These are phyloP conservation scores for Chaetomium sp. DNA, from an alignment of 2,329 filamentous ascomycete species.

Conservation along the genomic window DNA sequence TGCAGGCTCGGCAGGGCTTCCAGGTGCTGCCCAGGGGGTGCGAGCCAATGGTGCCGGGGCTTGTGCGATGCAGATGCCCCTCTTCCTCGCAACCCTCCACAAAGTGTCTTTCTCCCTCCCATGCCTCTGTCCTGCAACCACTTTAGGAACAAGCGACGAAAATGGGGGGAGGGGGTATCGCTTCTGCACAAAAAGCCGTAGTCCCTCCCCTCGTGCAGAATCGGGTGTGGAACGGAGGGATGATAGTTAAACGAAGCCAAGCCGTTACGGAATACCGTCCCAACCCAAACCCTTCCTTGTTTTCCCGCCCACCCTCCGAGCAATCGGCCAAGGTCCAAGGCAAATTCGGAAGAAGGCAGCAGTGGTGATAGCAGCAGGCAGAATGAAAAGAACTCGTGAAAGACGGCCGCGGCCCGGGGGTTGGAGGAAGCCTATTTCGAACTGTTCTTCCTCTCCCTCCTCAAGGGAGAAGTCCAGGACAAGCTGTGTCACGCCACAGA, in stretches of 20 bases:
- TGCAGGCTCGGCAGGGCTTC: constrained; percentile 12
- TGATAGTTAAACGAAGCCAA: too few relatives aligned
- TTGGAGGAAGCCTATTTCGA: constrained; percentile 3
- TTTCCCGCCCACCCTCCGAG: too few relatives aligned
- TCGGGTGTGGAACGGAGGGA: too few relatives aligned
- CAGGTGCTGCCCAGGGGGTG: constrained; percentile 10
- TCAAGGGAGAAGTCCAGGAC: too few relatives aligned
- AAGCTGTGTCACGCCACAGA: too few relatives aligned
- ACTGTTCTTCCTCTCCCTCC: not conserved
- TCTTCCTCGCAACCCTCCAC: not conserved
- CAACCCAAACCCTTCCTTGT: too few relatives aligned
- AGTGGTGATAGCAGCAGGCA: not conserved
- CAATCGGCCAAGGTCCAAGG: too few relatives aligned
- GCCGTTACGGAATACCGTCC: too few relatives aligned
- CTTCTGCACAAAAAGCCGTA: too few relatives aligned
- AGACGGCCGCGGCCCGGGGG: not conserved
- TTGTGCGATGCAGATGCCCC: constrained; percentile 14
- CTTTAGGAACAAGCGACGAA: constrained; percentile 14
- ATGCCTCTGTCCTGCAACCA: constrained; percentile 19
- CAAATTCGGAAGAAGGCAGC: too few relatives aligned
- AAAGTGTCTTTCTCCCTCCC: constrained; percentile 1
- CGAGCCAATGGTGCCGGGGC: constrained; percentile 17
- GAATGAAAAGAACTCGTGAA: not conserved
- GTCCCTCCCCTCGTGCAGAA: too few relatives aligned
- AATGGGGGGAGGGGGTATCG: not conserved